These are phyloP conservation scores for Polymyxa betae DNA, from an alignment of 208 protist genomes.

Conservation along the genomic window DNA sequence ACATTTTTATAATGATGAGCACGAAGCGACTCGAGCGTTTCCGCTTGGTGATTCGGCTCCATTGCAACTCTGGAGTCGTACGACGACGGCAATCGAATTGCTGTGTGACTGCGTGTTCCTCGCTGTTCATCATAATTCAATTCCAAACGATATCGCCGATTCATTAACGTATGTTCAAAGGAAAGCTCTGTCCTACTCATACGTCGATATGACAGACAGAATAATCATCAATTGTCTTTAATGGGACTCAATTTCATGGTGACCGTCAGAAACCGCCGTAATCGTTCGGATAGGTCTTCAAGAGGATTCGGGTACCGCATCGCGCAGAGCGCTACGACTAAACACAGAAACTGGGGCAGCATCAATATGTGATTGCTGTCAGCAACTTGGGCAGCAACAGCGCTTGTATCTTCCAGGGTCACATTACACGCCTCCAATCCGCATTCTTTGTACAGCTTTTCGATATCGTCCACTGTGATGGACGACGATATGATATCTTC, in stretches of 20 bases:
- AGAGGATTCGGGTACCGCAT: constrained; percentile 34
- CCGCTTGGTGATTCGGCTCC: neutral
- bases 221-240: no score
- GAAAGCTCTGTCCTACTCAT: no score
- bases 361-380: neutral
- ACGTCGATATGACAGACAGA: no score
- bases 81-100: no score
- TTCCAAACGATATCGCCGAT: no score
- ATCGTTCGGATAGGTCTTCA: neutral
- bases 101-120: no score
- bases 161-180: no score
- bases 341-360: neutral
- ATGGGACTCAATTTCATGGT: neutral
- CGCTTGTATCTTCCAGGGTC: neutral
- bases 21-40: constrained; percentile 21
- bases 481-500: constrained; percentile 5
- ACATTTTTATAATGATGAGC: constrained; percentile 41
- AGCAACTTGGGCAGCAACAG: neutral
- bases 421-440: neutral
- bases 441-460: neutral
- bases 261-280: neutral
- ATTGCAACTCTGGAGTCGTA: no score
- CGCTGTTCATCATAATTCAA: no score
- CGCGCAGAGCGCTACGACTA: neutral
- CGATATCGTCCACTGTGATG: constrained; percentile 9